Evolutionary conservation across 148 eudicot species (phyloP).

Genomic region (Rhododendron molle): DNA sequence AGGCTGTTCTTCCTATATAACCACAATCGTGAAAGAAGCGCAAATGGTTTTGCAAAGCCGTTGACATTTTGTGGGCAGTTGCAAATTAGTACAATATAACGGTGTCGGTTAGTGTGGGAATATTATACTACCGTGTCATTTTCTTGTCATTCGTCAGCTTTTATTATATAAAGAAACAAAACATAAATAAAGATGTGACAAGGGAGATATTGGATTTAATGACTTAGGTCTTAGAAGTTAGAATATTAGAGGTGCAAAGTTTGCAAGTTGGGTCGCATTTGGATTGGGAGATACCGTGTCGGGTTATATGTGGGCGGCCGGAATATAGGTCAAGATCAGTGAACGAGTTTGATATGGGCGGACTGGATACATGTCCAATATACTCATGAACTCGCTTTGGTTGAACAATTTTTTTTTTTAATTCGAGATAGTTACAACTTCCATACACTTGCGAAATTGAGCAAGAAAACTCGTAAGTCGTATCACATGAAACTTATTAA

Average conservation of each 20-base stretch:
- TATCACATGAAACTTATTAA: no score
- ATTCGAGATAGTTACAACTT: no score
- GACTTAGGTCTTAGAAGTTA: background rate
- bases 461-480: no score
- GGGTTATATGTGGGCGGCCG: background rate
- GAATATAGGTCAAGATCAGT: background rate
- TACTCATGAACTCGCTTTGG: background rate
- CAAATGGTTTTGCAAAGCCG: background rate
- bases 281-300: background rate
- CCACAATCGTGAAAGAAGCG: no score
- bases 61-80: background rate
- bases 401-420: no score
- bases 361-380: no score
- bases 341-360: background rate
- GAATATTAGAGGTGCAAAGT: background rate
- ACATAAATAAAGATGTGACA: background rate
- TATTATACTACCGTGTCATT: background rate
- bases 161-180: background rate
- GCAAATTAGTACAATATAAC: background rate
- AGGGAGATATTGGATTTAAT: background rate
- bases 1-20: background rate
- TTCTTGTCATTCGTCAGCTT: background rate
- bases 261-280: background rate
- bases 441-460: no score
- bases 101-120: background rate